Evolutionary conservation across 2,329 filamentous ascomycete genomes (phyloP), one percentile per base, ranked within the genome.

Genomic region (Ceratocystis cacaofunesta): DNA sequence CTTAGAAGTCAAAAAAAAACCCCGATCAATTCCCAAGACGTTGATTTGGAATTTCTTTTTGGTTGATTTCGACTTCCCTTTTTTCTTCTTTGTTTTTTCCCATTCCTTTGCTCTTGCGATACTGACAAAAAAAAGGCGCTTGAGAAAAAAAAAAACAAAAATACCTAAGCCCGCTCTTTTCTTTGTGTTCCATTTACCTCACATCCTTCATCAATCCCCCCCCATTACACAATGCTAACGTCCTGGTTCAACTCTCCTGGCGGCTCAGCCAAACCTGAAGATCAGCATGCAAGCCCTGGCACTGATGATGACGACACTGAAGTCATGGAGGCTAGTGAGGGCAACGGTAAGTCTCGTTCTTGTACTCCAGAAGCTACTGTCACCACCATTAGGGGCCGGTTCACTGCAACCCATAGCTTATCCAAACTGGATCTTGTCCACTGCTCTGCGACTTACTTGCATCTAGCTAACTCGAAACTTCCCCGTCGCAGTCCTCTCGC

Each of bases 291-390:
- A 68, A 74, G 70, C 68, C 79, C 77, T 10, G 75, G 75, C 67
- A 77, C 78, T 46, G 70, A 69, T 65, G 77, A 78, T 68, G 86
- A 90, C 71, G 81, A 95, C 72, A 91, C 90, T 72, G 86, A 85
- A 66, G 82, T 92, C 68, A 86, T 96, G 72, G 91, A 95, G 77
- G 84, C 89, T 68, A 92, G 96, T 65, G 91, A 97, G 81, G 91
- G 92, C 77, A 96, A 92, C 82, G 88, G 90, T 95, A 77, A 75
- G 86, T 75, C 65, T 22, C 12, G 36, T 22, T 12, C 44, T n/a
- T 44, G 43, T 58, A 12, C 43, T 28, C 48, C 44, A 58, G 5
- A n/a, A 48, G 15, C 44, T 30, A 36, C 65, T 32, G 22, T 52
- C 19, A 25, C 3, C 48, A 28, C 19, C 12, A 25, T 32, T 60